These are phyloP conservation scores for Ascochyta clinopodiicola DNA, from an alignment of 2,329 filamentous ascomycete species.

Conservation along the genomic window DNA sequence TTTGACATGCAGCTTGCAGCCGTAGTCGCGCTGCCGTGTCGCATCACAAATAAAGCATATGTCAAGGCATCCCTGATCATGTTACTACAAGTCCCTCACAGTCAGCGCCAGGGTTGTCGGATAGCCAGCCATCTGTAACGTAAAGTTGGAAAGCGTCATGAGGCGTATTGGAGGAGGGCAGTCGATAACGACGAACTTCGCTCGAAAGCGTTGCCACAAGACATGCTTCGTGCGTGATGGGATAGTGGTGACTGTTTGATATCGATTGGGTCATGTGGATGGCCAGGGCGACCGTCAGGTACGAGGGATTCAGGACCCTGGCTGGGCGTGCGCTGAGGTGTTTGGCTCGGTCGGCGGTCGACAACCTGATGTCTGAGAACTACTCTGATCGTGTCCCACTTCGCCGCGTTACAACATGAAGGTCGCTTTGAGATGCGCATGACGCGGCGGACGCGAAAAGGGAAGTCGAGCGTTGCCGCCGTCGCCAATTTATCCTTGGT, in stretches of 20 bases:
- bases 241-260: constrained; percentile 11
- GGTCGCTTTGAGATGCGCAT: constrained; percentile 3
- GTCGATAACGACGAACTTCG: constrained; percentile 2
- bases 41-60: constrained; percentile 5
- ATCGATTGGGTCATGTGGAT: constrained; percentile 9
- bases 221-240: constrained; percentile 10
- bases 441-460: constrained; percentile 6
- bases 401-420: neutral
- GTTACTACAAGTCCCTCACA: constrained; percentile 8
- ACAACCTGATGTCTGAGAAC: neutral
- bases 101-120: constrained; percentile 5
- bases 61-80: constrained; percentile 11
- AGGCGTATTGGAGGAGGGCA: constrained; percentile 17
- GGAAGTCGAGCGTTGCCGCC: constrained; percentile 1
- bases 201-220: constrained; percentile 3
- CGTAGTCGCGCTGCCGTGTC: constrained; percentile 13
- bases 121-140: constrained; percentile 15
- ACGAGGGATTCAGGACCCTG: constrained; percentile 7
- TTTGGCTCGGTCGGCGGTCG: constrained; percentile 14
- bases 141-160: constrained; percentile 12
- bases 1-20: constrained; percentile 17
- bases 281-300: constrained; percentile 13
- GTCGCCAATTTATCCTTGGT: neutral
- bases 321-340: neutral
- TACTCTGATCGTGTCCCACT: neutral